A percentile compares a stretch with the other conserved stretches of the same genome.
Conservation (phyloP, 2,329 filamentous ascomycete genomes). For the Cordyceps javanica region DNA sequence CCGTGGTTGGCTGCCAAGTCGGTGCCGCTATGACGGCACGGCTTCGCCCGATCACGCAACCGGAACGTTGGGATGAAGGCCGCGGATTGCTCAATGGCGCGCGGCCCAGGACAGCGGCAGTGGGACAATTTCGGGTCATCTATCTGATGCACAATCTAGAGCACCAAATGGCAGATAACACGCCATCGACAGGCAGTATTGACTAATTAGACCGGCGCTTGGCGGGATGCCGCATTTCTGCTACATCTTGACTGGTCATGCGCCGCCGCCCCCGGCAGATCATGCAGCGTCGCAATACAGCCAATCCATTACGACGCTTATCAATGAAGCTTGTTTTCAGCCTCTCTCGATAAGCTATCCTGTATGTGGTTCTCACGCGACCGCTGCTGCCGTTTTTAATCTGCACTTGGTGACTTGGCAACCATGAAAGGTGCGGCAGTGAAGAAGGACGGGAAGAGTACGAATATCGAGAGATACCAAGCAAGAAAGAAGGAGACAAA, state of each 20-base stretch:
- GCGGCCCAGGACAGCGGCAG: background rate
- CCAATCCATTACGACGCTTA: background rate
- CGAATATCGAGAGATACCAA: too few species aligned
- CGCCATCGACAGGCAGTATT: background rate
- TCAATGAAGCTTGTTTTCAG: background rate
- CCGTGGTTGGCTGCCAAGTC: background rate
- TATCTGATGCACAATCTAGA: background rate
- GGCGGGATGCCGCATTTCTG: background rate
- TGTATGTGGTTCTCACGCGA: background rate
- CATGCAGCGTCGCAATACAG: constrained; percentile 38
- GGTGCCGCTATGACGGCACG: constrained; percentile 1
- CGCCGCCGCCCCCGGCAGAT: constrained; percentile 39
- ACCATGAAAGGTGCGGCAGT: too few species aligned
- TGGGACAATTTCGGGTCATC: background rate
- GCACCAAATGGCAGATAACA: background rate
- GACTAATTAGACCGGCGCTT: background rate
- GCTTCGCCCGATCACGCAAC: background rate
- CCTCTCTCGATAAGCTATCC: background rate
- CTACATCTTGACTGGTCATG: constrained; percentile 36
- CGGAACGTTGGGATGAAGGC: background rate
- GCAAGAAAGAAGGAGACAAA: too few species aligned
- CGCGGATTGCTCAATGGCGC: too few species aligned
- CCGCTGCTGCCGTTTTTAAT: too few species aligned
- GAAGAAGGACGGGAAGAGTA: too few species aligned
- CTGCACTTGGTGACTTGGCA: too few species aligned